Evolutionary conservation across 2,329 filamentous ascomycete genomes (phyloP).

Genomic region (Scopulariopsis brevicaulis): DNA sequence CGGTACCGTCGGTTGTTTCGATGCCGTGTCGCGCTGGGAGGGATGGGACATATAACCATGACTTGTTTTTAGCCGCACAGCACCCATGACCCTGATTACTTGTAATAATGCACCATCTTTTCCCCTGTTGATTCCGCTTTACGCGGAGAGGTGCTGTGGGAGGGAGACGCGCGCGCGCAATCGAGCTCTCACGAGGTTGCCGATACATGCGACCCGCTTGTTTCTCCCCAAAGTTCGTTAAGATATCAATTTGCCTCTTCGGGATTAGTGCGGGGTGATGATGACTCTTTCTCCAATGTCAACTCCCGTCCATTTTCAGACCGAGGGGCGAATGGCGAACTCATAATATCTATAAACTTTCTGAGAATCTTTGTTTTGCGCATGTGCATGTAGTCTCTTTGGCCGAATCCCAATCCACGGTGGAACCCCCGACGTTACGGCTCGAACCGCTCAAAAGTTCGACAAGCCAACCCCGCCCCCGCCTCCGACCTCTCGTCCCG

Average conservation of each 20-base stretch:
- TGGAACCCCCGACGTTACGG: too few relatives aligned
- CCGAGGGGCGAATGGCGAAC: not conserved
- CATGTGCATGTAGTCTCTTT: too few relatives aligned
- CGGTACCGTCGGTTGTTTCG: not conserved
- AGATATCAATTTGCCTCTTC: not conserved
- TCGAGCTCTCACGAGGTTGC: not conserved
- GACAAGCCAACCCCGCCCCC: not conserved
- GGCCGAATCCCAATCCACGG: too few relatives aligned
- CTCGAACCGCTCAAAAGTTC: not conserved
- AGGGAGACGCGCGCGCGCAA: not conserved
- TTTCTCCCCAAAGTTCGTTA: not conserved
- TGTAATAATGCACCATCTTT: not conserved
- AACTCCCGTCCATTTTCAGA: not conserved
- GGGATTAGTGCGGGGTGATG: not conserved
- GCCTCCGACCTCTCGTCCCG: conserved; percentile 9
- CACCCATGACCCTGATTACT: not conserved
- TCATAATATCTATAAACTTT: not conserved
- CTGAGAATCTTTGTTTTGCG: not conserved
- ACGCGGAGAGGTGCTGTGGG: not conserved
- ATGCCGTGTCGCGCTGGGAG: not conserved
- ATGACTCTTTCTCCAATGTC: not conserved
- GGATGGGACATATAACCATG: not conserved
- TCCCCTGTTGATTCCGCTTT: not conserved
- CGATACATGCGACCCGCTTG: not conserved
- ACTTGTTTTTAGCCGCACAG: not conserved